Evolutionary conservation across 306 rosid genomes (phyloP).

Genomic region (Prinsepia uniflora): DNA sequence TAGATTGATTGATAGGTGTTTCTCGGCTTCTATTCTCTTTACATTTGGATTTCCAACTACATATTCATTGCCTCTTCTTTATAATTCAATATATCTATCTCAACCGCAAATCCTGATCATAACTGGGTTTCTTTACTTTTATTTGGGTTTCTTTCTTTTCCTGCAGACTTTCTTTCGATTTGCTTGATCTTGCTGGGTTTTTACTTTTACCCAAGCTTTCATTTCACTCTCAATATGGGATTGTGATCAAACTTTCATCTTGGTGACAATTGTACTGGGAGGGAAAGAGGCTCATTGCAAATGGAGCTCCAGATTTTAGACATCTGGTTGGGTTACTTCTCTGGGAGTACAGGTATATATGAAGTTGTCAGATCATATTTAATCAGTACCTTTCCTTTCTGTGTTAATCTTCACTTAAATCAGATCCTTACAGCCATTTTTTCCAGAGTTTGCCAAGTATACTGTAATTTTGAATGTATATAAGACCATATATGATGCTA

Average conservation of each 20-base stretch:
- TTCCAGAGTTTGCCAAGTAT: neutral
- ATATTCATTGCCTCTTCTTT: conserved; percentile 19
- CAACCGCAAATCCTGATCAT: conserved; percentile 30
- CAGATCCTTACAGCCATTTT: neutral
- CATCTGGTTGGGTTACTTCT: conserved; percentile 48
- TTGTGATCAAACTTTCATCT: conserved; percentile 43
- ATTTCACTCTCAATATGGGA: conserved; percentile 30
- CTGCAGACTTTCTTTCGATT: conserved; percentile 16
- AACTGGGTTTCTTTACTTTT: neutral
- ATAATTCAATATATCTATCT: neutral
- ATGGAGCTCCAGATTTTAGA: conserved; percentile 54
- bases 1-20: conserved; percentile 17
- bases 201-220: conserved; percentile 16
- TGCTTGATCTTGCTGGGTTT: conserved; percentile 13
- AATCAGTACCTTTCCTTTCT: neutral
- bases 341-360: conserved; percentile 33
- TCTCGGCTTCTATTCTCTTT: conserved; percentile 35
- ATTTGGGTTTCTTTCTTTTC: conserved; percentile 18
- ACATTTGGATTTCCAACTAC: conserved; percentile 34
- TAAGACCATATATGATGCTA: neutral
- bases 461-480: neutral
- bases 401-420: conserved; percentile 16
- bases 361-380: neutral
- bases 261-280: conserved; percentile 25
- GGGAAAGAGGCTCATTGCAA: conserved; percentile 41